Base-by-base conservation (phyloP, 2,329 filamentous ascomycete genomes). In the Fusarium temperatum region DNA sequence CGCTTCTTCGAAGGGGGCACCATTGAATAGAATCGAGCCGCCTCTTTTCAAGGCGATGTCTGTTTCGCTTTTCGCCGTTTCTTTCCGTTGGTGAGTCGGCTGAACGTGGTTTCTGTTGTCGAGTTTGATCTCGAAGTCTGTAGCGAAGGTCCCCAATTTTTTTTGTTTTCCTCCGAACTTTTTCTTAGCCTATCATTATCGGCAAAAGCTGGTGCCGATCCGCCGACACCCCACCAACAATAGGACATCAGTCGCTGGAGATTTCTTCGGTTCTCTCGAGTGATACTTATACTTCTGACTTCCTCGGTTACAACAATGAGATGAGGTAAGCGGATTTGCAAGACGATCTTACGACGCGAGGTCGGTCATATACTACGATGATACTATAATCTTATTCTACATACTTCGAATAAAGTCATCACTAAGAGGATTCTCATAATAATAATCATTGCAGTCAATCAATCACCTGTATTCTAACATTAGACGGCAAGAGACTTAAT, bases 1-100 rank as follows among this genome's bases (percentile, higher is more conserved):
- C 83, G 82, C 79, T 84, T 84, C 67, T 81, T 83, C 36, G 78
- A 76, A 32, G 77, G 77, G 11, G 79, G 76, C 3, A 72, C 77
- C 82, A 84, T 84, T 65, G 73, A 63, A 63, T 53, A 7, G 22
- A 24, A n/a, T 20, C 17, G 38, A 41, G 13, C 60, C 35, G 67
- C 71, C 71, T 66, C n/a, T 55, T 14, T 3, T 13, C 11, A 36
- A 66, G 68, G 66, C 75, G 63, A 30, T 53, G 6, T 20, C 28
- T n/a, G 7, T 60, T 45, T 45, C 61, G 24, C 62, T 12, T 13
- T 44, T 13, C 18, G 17, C 24, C 35, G 69, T 63, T 35, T 45
- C 41, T 26, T 56, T n/a, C 38, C 51, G 44, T 61, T 35, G 28
- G 44, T 17, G 28, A 66, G 28, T 63, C 24, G 53, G 38, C 61